Percentiles rank a stretch among this genome's conserved stretches.
Conservation (phyloP, 805 yeast species). For the Wickerhamiella musiphila region DNA sequence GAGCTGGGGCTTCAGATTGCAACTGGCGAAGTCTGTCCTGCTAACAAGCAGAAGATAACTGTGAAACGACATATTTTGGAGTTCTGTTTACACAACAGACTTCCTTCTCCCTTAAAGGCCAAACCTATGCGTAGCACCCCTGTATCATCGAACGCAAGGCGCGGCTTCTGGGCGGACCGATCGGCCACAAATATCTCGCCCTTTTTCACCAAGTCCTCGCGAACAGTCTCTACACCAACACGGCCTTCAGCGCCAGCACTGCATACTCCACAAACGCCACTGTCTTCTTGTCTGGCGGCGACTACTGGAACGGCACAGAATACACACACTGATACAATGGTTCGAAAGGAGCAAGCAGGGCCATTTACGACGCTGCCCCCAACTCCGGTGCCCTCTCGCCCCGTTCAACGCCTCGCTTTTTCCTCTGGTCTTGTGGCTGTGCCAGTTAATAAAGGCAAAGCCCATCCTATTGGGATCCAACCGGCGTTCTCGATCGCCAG, state of each 20-base stretch:
- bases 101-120: not conserved
- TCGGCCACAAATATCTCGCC: conserved; percentile 2
- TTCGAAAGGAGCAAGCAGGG: too few species aligned
- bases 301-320: too few species aligned
- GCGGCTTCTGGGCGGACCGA: not conserved
- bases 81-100: not conserved
- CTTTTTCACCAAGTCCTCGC: not conserved
- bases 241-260: not conserved
- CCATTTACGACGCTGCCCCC: too few species aligned
- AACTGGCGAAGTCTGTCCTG: conserved; percentile 50
- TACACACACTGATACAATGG: too few species aligned
- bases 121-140: not conserved
- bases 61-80: conserved; percentile 1
- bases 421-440: too few species aligned
- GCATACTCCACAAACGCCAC: not conserved
- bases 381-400: too few species aligned
- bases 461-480: too few species aligned
- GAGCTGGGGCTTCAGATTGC: conserved; percentile 41
- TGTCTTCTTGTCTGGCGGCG: too few species aligned
- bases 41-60: conserved; percentile 26
- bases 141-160: not conserved
- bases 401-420: too few species aligned
- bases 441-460: too few species aligned
- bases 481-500: too few species aligned
- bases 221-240: not conserved